Evolutionary conservation across 2,329 filamentous ascomycete species (phyloP), one percentile per base, ranked within the genome.

Genomic region (Lachnellula cervina): DNA sequence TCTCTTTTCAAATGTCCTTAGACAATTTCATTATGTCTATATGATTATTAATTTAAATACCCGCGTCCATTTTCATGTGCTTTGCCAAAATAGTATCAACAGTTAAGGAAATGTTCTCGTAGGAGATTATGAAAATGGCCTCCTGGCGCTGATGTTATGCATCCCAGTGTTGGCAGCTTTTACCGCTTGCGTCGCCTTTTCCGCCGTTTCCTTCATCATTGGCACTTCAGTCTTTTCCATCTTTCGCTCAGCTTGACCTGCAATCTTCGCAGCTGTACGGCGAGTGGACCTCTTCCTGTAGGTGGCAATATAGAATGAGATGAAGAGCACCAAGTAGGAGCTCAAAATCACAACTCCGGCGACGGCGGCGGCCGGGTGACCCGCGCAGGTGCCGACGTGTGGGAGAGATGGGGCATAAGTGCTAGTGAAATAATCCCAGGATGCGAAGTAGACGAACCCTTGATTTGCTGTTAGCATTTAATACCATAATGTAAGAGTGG

Each of bases 221-320:
- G 59, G 60, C 2, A 62, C 35, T 21, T 63, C 57, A 2, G 49
- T 34, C 43, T 56, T 59, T 47, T 62, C 53, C 58, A 60, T 57
- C 8, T 48, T 56, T 2, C 32, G 34, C 23, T 55, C 54, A 17
- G 59, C 59, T 19, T 57, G 44, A 34, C 55, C 49, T 21, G 62
- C 60, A 16, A 55, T 46, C 76, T 76, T 65, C 73, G 70, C 60
- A 71, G 73, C 56, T 71, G 74, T 72, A 53, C 72, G 71, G 40
- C 69, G 51, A 59, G 49, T 58, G 9, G 50, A 52, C 48, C 55
- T 56, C 48, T 66, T 62, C 44, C 56, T 60, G 52, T 68, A 68
- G 7, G 65, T 68, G 1, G 62, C 58, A 32, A 66, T 55, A 46
- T 68, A 68, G 55, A 67, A 68, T 1, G 55, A 63, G 49, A 68